Conservation (phyloP, 1,284 basidiomycete species). For the Tilletia walkeri region DNA sequence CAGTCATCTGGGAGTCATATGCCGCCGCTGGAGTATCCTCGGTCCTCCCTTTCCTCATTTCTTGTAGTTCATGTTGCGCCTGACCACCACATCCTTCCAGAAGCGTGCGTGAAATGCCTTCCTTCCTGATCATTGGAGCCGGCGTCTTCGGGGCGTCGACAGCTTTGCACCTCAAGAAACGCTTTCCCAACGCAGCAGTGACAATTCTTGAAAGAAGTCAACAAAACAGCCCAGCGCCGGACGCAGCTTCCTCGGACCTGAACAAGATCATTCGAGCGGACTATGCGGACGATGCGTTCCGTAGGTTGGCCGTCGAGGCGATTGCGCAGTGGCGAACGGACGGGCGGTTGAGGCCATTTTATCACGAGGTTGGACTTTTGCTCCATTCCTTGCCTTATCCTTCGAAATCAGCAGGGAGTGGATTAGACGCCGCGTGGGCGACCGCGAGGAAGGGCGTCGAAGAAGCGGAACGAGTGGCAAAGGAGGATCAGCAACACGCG, state of each 20-base stretch:
- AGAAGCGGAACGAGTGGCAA: conserved; percentile 19
- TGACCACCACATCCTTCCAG: no score
- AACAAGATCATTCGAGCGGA: conserved; percentile 60
- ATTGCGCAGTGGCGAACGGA: conserved; percentile 68
- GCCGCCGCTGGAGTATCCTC: no score
- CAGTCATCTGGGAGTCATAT: no score
- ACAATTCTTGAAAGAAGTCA: conserved; percentile 61
- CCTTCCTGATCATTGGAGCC: conserved; percentile 71
- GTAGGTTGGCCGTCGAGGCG: conserved; percentile 69
- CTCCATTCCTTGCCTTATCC: conserved; percentile 30
- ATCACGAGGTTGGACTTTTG: conserved; percentile 48
- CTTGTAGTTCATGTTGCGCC: background rate
- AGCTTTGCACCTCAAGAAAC: conserved; percentile 70
- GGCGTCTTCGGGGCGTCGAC: conserved; percentile 84
- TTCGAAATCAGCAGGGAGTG: background rate
- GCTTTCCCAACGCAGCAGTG: conserved; percentile 64
- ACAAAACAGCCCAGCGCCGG: background rate
- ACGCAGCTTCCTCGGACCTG: background rate
- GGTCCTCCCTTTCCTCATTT: no score
- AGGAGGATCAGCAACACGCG: background rate
- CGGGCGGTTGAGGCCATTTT: conserved; percentile 29
- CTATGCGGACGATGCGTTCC: conserved; percentile 59
- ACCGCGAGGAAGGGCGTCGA: background rate
- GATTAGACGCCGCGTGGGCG: background rate
- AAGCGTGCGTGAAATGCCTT: background rate